Evolutionary conservation across 768 basidiomycete genomes (phyloP).

Genomic region (Clitopilus passeckerianus): DNA sequence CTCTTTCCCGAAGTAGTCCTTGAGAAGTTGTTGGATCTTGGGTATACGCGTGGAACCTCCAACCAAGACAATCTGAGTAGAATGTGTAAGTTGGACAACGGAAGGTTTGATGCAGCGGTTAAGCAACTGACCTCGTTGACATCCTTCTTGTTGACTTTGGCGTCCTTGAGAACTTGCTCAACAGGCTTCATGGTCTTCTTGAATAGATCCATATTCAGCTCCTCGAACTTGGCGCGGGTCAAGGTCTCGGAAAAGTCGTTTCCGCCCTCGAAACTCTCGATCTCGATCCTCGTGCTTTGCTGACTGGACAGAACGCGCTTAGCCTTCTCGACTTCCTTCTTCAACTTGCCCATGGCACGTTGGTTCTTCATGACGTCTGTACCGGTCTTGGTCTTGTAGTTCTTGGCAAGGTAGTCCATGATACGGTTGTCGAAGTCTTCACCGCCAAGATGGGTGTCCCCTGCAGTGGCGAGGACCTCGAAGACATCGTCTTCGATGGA

Average conservation of each 20-base stretch:
- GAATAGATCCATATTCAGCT: constrained; percentile 81
- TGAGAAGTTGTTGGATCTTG: constrained; percentile 59
- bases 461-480: constrained; percentile 67
- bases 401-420: constrained; percentile 64
- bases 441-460: constrained; percentile 70
- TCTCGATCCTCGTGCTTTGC: constrained; percentile 50
- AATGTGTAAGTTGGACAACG: background rate
- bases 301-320: constrained; percentile 60
- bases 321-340: constrained; percentile 68
- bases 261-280: constrained; percentile 66
- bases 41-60: constrained; percentile 75
- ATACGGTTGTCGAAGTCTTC: constrained; percentile 72
- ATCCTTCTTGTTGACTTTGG: constrained; percentile 72
- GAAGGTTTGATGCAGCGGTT: background rate
- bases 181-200: constrained; percentile 83
- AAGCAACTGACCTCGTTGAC: constrained; percentile 51
- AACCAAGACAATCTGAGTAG: constrained; percentile 34
- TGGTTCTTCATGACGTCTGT: constrained; percentile 54
- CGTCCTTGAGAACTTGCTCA: constrained; percentile 79
- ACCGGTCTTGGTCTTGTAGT: constrained; percentile 67
- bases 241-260: constrained; percentile 78
- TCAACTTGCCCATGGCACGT: constrained; percentile 64
- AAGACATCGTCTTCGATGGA: constrained; percentile 67
- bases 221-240: constrained; percentile 82
- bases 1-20: constrained; percentile 66